A percentile compares a stretch with the other conserved stretches of the same genome.
Conservation (phyloP, 2,329 filamentous ascomycete genomes). For the Aplosporella prunicola region DNA sequence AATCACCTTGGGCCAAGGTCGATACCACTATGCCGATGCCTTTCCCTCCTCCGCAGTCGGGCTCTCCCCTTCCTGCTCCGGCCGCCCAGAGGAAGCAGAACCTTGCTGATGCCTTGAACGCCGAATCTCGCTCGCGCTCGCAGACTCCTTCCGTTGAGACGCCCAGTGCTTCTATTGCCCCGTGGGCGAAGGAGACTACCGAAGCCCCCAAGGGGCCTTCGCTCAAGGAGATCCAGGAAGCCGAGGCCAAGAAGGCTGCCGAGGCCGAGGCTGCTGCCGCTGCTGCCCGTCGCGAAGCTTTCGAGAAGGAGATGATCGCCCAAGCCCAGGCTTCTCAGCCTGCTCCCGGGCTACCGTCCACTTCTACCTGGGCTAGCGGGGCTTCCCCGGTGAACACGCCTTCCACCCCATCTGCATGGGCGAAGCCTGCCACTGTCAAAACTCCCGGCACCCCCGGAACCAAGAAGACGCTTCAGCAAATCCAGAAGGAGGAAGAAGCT, state of each 20-base stretch:
- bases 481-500: constrained; percentile 89
- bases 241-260: constrained; percentile 85
- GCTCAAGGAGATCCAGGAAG: constrained; percentile 91
- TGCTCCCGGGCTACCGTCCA: constrained; percentile 74
- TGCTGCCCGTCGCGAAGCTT: constrained; percentile 63
- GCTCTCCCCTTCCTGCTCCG: constrained; percentile 77
- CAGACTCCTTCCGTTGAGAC: constrained; percentile 63
- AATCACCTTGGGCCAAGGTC: constrained; percentile 50
- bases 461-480: constrained; percentile 91
- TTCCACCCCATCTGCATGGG: constrained; percentile 48
- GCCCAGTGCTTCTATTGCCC: constrained; percentile 66
- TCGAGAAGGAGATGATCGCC: constrained; percentile 68
- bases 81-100: constrained; percentile 81
- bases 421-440: constrained; percentile 46
- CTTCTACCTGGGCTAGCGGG: constrained; percentile 77
- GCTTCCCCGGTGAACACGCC: constrained; percentile 59
- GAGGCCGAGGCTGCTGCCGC: constrained; percentile 75
- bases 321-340: constrained; percentile 50
- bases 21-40: constrained; percentile 66
- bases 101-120: constrained; percentile 62
- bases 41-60: constrained; percentile 63
- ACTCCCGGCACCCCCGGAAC: constrained; percentile 30
- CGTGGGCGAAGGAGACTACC: constrained; percentile 81
- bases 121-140: constrained; percentile 61
- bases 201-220: constrained; percentile 76